Evolutionary conservation across 2,329 filamentous ascomycete genomes (phyloP), one percentile per base, ranked within the genome.

Genomic region (Colletotrichum tofieldiae): DNA sequence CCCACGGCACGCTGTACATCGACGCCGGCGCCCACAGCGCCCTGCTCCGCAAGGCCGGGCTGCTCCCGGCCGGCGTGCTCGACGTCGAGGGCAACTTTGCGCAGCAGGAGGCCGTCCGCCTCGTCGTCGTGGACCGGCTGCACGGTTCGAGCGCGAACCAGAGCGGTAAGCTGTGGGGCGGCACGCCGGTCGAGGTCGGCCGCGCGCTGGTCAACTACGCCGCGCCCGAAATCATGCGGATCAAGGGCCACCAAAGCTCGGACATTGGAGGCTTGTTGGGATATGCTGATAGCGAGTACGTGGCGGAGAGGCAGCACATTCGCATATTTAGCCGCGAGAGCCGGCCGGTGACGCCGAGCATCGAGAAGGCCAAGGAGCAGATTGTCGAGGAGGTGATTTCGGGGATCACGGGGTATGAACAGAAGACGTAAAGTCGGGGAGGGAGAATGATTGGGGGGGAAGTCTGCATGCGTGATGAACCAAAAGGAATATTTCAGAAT

Each of bases 261-360:
- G 93, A 98, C 79, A 98, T 99, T 74, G 87, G 91, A 59, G 87
- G 88, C 12, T 85, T 96, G 55, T 84, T 99, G 41, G 96, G 96
- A 4, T 99, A 98, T 82, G 94, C 94, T 26, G 95, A 98, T 80
- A 97, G 93, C 78, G 95, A 98, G 83, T 98, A 98, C 83, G 93
- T 98, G 51, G 95, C 95, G 12, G 87, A 96, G 78, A 87, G 95
- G 74, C 94, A 97, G 81, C 96, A 97, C 77, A 92, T 98, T 74
- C 94, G 94, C 55, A 91, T 98, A 76, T 92, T 93, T 74, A 83
- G 81, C 43, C 81, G 81, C 59, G 86, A 87, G 68, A 90, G 88
- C 76, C 82, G 88, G 41, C 87, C 89, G 29, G 86, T 84, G 18
- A 89, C 87, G 65, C 87, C 87, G 6, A 83, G 79, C 23, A 66